Percentiles rank a stretch among this genome's conserved stretches.
Evolutionary conservation across 2,329 filamentous ascomycete species (phyloP).

Genomic region (Ceratocystis cacaofunesta): DNA sequence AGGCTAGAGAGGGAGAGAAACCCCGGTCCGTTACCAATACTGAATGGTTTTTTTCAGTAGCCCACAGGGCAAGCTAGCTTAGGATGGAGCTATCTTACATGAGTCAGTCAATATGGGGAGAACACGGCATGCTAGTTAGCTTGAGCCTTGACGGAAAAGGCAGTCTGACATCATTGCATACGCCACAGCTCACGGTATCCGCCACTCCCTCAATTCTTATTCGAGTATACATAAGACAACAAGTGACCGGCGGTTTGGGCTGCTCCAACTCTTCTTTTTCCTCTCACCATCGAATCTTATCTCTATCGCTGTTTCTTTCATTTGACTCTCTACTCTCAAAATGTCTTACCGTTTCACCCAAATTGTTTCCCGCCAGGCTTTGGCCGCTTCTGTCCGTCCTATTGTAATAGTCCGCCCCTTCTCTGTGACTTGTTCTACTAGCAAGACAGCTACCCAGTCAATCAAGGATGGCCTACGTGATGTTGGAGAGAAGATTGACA

Average conservation of each 20-base stretch:
- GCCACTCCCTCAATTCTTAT: neutral
- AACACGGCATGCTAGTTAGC: neutral
- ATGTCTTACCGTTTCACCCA: constrained; percentile 13
- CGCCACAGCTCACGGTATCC: constrained; percentile 4
- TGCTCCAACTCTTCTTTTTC: neutral
- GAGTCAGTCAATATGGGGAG: neutral
- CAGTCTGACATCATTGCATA: constrained; percentile 11
- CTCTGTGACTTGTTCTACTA: constrained; percentile 30
- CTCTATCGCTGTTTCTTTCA: neutral
- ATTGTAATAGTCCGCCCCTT: constrained; percentile 31
- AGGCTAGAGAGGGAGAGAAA: neutral
- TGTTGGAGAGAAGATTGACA: constrained; percentile 46
- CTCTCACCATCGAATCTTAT: neutral
- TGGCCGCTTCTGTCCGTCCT: constrained; percentile 19
- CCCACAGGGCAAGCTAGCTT: neutral
- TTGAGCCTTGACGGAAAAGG: neutral
- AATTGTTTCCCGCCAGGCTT: constrained; percentile 30
- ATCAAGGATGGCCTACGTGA: constrained; percentile 44
- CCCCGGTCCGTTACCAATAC: neutral
- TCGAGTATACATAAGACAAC: neutral
- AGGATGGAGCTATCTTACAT: neutral
- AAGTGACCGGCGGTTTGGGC: neutral
- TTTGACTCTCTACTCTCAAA: neutral
- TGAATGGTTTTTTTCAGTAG: neutral
- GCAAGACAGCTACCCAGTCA: constrained; percentile 37